Conservation (phyloP, 169 alveolate genomes). For the Plasmodium vinckei region DNA sequence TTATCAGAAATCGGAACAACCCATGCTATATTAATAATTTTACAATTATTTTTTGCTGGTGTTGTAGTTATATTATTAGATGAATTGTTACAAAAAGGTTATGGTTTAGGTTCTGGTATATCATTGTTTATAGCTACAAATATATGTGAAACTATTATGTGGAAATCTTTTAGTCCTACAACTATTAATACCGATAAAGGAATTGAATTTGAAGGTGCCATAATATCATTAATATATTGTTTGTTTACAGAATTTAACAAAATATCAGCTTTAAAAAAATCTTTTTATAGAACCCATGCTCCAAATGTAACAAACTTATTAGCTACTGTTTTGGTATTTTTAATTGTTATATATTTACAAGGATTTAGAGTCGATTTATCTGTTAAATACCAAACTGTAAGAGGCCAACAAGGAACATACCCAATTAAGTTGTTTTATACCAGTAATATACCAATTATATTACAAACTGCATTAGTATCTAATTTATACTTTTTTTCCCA, state of each 20-base stretch:
- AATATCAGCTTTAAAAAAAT: constrained; percentile 88
- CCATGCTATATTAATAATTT: constrained; percentile 96
- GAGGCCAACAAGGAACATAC: constrained; percentile 98
- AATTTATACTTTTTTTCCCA: constrained; percentile 99
- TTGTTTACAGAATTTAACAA: constrained; percentile 93
- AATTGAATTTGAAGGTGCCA: constrained; percentile 99
- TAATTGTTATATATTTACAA: constrained; percentile 99
- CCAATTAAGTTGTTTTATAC: constrained; percentile 99
- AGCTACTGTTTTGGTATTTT: constrained; percentile 97
- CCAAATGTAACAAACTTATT: constrained; percentile 98
- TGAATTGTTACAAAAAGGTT: constrained; percentile 99
- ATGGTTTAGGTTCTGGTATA: constrained; percentile 99
- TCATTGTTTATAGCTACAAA: constrained; percentile 99
- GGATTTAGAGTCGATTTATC: constrained; percentile 98
- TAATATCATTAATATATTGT: constrained; percentile 98
- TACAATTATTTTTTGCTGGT: constrained; percentile 99
- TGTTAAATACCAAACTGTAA: constrained; percentile 94
- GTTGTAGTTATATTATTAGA: constrained; percentile 98
- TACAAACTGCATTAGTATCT: constrained; percentile 98
- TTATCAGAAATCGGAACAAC: constrained; percentile 97
- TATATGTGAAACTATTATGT: constrained; percentile 98
- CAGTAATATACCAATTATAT: constrained; percentile 99
- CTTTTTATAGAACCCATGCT: constrained; percentile 98
- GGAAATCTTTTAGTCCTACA: constrained; percentile 99
- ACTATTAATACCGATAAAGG: constrained; percentile 98